A percentile compares a stretch with the other conserved stretches of the same genome.
Conservation (phyloP, 441 rosid genomes). For the Daphne laureola region DNA sequence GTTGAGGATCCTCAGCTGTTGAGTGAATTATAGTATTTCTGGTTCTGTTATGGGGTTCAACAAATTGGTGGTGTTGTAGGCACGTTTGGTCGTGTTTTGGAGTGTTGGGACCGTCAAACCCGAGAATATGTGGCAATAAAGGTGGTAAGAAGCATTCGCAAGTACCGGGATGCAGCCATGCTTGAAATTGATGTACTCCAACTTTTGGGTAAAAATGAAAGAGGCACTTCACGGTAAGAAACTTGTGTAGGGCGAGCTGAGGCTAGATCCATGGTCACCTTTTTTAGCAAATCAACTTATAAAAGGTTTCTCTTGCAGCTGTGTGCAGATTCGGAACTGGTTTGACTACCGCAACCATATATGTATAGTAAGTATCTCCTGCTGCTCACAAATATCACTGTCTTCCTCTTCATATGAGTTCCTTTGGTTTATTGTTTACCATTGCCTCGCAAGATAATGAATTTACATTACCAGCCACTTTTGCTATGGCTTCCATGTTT, state of each 20-base stretch:
- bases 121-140: slow-evolving; percentile 71
- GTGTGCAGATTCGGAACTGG: slow-evolving; percentile 71
- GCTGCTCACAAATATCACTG: slow-evolving; percentile 9
- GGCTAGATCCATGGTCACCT: slow-evolving; percentile 9
- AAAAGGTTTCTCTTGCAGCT: slow-evolving; percentile 39
- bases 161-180: slow-evolving; percentile 81
- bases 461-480: no score
- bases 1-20: no score
- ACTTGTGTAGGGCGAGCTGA: slow-evolving; percentile 17
- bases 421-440: no score
- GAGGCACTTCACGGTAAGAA: slow-evolving; percentile 51
- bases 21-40: slow-evolving; percentile 43
- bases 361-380: slow-evolving; percentile 62
- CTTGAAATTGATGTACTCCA: slow-evolving; percentile 71
- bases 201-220: slow-evolving; percentile 47
- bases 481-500: no score
- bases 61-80: slow-evolving; percentile 86
- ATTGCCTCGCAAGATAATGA: no score
- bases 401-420: no score
- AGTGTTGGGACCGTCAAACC: slow-evolving; percentile 85
- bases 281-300: slow-evolving; percentile 5
- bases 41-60: slow-evolving; percentile 50
- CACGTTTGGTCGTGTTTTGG: slow-evolving; percentile 92
- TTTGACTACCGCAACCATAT: slow-evolving; percentile 79
- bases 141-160: slow-evolving; percentile 62